Percentiles rank a stretch among this genome's conserved stretches.
phyloP scores from a whole-genome alignment of 495 filamentous ascomycete genomes.

The Aspergillus incahuasiensis region DNA sequence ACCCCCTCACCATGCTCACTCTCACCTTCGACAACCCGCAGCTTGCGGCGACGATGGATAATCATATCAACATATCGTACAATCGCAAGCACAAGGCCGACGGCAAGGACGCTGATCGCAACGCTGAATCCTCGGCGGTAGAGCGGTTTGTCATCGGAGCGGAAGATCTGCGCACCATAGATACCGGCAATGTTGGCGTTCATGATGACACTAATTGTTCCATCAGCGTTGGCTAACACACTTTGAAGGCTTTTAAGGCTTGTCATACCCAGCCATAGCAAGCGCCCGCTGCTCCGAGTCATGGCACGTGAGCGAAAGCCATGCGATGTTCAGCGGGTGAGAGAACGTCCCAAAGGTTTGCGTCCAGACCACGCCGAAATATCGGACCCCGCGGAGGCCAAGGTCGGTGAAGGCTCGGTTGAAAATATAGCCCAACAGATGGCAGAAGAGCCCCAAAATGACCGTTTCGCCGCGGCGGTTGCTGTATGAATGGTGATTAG shows the following conservation, averaged over 20 bases:
- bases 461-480: constrained; percentile 12
- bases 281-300: constrained; percentile 12
- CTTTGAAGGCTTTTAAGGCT: no score
- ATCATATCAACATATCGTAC: constrained; percentile 5
- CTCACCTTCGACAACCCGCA: not conserved
- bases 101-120: constrained; percentile 5
- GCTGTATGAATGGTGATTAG: not conserved
- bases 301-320: constrained; percentile 12
- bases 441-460: constrained; percentile 11
- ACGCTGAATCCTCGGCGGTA: constrained; percentile 13
- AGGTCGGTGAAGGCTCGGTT: constrained; percentile 14
- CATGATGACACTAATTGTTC: constrained; percentile 13
- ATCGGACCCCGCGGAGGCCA: constrained; percentile 4
- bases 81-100: constrained; percentile 9
- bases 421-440: constrained; percentile 13
- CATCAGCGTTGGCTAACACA: not conserved
- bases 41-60: constrained; percentile 7
- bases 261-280: constrained; percentile 13
- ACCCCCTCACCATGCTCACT: not conserved
- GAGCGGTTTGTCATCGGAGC: constrained; percentile 12
- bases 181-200: constrained; percentile 17
- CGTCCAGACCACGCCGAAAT: constrained; percentile 12
- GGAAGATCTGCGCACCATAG: constrained; percentile 17
- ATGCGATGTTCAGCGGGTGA: constrained; percentile 14
- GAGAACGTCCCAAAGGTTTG: constrained; percentile 10